Evolutionary conservation across 176 grass and related monocot genomes (phyloP), one percentile per base, ranked within the genome.

Genomic region (Cocos nucifera): DNA sequence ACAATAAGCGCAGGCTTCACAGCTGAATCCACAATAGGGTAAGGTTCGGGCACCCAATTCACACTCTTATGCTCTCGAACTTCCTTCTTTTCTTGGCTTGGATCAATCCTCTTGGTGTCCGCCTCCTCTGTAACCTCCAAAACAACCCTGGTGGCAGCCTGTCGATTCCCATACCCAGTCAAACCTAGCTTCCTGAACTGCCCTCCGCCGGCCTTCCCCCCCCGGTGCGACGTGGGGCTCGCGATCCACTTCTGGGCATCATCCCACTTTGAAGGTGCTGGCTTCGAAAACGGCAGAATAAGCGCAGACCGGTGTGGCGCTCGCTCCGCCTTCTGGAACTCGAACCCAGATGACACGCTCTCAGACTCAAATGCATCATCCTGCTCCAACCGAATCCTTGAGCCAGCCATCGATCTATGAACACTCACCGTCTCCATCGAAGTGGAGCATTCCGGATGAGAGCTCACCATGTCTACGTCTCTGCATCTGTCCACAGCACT

Each of bases 161-260:
- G 56, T 59, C 89, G 80, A 25, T 69, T 65, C 0, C 62, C 62
- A 70, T 75, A 53, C 15, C 52, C 74, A 27, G 69, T 24, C 21
- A 82, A 85, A 22, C 85, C 84, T 10, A 72, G 54, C 58, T 92
- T 98, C 82, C 77, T 89, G 3, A 65, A 44, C 0, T 53, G 69
- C 9, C 25, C 73, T 27, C 68, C 82, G 54, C 73, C 53, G 4
- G 15, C 71, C 73, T 73, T 82, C 39, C 57, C 23, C 9, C 71
- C 32, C 4, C 79, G 60, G 62, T 82, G 83, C 20, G 59, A 71
- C 15, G 79, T 81, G 0, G 94, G 88, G 77, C 94, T 98, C 21
- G 85, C 94, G 4, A 98, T 98, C 94, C 94, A 98, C 67, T 98
- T 98, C 62, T 98, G 94, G 0, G 94, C 94, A 73, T 98, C 74